phyloP scores from a whole-genome alignment of 805 yeast species.

The Osmozyma mogii region DNA sequence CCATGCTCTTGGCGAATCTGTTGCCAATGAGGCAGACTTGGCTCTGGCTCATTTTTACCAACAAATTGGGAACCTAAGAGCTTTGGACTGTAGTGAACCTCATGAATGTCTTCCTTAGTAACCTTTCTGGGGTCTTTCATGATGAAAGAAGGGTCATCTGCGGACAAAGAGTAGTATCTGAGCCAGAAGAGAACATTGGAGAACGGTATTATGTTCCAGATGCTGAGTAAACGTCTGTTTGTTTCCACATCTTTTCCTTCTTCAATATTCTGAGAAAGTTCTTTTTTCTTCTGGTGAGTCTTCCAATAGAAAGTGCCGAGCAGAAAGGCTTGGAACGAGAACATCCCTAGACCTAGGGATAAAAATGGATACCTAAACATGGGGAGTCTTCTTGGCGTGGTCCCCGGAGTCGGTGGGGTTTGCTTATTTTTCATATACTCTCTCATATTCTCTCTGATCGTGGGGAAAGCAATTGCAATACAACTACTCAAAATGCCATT shows the following conservation, averaged over 20 bases:
- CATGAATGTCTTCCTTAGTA: conserved; percentile 20
- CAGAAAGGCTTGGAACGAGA: too few relatives aligned
- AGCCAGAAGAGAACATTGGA: conserved; percentile 32
- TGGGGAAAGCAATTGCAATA: conserved; percentile 35
- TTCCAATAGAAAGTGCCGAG: too few relatives aligned
- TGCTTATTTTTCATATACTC: too few relatives aligned
- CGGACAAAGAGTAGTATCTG: conserved; percentile 42
- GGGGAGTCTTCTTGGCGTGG: too few relatives aligned
- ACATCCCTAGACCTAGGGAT: too few relatives aligned
- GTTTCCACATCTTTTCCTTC: conserved; percentile 6
- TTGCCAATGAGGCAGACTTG: conserved; percentile 26
- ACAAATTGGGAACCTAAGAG: conserved; percentile 5
- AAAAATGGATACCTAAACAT: too few relatives aligned
- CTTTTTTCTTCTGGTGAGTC: too few relatives aligned
- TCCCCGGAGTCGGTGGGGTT: conserved; percentile 14
- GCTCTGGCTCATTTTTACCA: conserved; percentile 6
- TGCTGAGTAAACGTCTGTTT: conserved; percentile 15
- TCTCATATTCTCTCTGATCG: conserved; percentile 15
- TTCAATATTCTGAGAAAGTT: too few relatives aligned
- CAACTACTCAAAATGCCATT: conserved; percentile 36
- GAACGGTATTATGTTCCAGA: conserved; percentile 30
- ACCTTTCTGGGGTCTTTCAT: conserved; percentile 48
- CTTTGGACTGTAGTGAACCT: conserved; percentile 20
- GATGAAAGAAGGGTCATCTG: conserved; percentile 42
- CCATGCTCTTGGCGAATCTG: conserved; percentile 25